Percentiles rank a stretch among this genome's conserved stretches.
Conservation (phyloP, 2,329 filamentous ascomycete genomes). For the Alternaria gansuensis region DNA sequence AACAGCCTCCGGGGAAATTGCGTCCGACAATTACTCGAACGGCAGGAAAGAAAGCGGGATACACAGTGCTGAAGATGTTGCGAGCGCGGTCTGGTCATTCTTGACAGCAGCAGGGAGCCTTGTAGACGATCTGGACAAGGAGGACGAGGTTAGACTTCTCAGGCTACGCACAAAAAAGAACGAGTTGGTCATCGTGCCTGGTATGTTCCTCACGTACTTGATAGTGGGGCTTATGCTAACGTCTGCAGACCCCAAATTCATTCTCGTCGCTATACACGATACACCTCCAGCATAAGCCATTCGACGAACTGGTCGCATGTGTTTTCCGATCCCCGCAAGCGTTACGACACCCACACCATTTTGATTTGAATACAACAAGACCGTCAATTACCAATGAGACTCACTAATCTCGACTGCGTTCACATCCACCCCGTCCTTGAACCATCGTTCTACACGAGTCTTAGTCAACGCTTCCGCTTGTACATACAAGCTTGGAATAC, state of each 20-base stretch:
- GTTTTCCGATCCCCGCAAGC: slow-evolving; percentile 11
- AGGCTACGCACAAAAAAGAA: slow-evolving; percentile 84
- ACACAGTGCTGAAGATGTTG: slow-evolving; percentile 75
- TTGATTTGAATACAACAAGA: slow-evolving; percentile 10
- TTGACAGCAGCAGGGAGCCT: slow-evolving; percentile 73
- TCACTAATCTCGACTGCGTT: slow-evolving; percentile 72
- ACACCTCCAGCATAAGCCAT: slow-evolving; percentile 70
- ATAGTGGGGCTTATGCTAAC: slow-evolving; percentile 23
- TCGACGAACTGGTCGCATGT: slow-evolving; percentile 3
- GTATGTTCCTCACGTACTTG: slow-evolving; percentile 43
- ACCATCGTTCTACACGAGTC: slow-evolving; percentile 67
- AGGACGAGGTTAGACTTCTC: slow-evolving; percentile 80
- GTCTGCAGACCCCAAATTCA: slow-evolving; percentile 71
- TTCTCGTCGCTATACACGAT: slow-evolving; percentile 82
- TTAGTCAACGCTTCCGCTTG: slow-evolving; percentile 18
- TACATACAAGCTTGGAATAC: slow-evolving; percentile 5
- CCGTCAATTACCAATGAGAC: slow-evolving; percentile 66
- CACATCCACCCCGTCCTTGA: slow-evolving; percentile 73
- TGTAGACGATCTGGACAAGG: slow-evolving; percentile 75
- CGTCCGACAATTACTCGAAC: slow-evolving; percentile 45
- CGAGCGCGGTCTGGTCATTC: slow-evolving; percentile 78
- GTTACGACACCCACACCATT: slow-evolving; percentile 35
- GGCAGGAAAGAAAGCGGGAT: slow-evolving; percentile 57
- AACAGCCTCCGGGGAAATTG: slow-evolving; percentile 46
- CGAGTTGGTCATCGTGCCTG: slow-evolving; percentile 82